These are phyloP conservation scores for Flaveria bidentis DNA, from an alignment of 129 eudicot species.

Conservation along the genomic window DNA sequence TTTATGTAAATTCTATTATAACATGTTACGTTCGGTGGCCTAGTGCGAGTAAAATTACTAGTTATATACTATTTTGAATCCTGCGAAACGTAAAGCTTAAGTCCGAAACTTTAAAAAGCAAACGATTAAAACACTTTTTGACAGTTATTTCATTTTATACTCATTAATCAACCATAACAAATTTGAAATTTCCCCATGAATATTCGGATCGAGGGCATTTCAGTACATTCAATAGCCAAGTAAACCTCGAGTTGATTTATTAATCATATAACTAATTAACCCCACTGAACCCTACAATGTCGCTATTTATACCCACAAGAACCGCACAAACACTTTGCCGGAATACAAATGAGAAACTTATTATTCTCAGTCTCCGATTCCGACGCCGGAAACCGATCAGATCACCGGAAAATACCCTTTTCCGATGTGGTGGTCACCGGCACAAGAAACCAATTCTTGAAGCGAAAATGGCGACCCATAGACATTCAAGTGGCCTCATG, in stretches of 20 bases:
- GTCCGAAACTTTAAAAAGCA: no score
- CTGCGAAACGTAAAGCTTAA: no score
- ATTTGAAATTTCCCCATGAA: conserved; percentile 2
- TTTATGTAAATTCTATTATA: no score
- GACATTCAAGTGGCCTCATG: conserved; percentile 36
- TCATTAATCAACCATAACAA: not conserved
- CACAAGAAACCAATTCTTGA: conserved; percentile 31
- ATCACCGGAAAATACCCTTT: conserved; percentile 36
- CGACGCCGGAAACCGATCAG: conserved; percentile 22
- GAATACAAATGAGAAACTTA: conserved; percentile 35
- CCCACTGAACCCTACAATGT: conserved; percentile 21
- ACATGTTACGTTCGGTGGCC: no score
- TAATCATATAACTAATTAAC: conserved; percentile 13
- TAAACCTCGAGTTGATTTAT: not conserved
- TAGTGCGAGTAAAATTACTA: no score
- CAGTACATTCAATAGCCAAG: not conserved
- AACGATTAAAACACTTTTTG: no score
- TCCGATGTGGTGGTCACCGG: conserved; percentile 39
- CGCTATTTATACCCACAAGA: conserved; percentile 42
- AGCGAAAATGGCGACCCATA: conserved; percentile 37
- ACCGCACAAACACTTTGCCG: conserved; percentile 38
- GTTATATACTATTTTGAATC: no score
- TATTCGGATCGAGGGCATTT: conserved; percentile 22
- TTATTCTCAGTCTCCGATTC: conserved; percentile 37
- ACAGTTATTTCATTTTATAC: no score